phyloP scores from a whole-genome alignment of 176 grass and related monocot genomes.

The Zizania latifolia region DNA sequence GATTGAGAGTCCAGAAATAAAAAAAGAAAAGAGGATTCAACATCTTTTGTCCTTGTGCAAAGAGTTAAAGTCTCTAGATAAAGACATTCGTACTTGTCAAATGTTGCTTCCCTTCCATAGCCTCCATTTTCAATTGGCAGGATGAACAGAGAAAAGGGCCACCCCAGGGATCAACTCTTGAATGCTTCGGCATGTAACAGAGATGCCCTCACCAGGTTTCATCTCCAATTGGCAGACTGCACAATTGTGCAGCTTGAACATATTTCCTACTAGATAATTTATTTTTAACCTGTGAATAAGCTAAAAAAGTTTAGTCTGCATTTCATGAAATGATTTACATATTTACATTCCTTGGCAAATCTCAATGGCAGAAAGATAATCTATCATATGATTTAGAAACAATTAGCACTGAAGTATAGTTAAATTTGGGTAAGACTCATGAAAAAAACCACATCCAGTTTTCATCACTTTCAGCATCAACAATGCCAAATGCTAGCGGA shows the following conservation, averaged over 20 bases:
- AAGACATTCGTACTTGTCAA: too few relatives aligned
- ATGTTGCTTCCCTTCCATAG: constrained; percentile 98
- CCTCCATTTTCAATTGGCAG: constrained; percentile 79
- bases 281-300: too few relatives aligned
- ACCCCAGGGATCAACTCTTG: constrained; percentile 54
- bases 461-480: too few relatives aligned
- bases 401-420: neutral
- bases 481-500: too few relatives aligned
- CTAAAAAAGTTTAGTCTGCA: too few relatives aligned
- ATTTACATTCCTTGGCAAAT: too few relatives aligned
- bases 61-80: too few relatives aligned
- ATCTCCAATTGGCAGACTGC: constrained; percentile 84
- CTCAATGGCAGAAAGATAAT: neutral
- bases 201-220: constrained; percentile 82
- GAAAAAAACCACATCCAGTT: too few relatives aligned
- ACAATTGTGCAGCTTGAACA: too few relatives aligned
- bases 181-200: constrained; percentile 48
- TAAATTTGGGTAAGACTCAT: neutral
- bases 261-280: too few relatives aligned
- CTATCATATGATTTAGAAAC: constrained; percentile 14
- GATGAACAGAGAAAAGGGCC: constrained; percentile 82
- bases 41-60: too few relatives aligned
- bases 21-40: constrained; percentile 26
- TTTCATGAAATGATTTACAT: too few relatives aligned
- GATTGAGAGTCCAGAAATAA: constrained; percentile 51